These are phyloP conservation scores for Mycena metata DNA, from an alignment of 768 basidiomycete genomes.

Conservation along the genomic window DNA sequence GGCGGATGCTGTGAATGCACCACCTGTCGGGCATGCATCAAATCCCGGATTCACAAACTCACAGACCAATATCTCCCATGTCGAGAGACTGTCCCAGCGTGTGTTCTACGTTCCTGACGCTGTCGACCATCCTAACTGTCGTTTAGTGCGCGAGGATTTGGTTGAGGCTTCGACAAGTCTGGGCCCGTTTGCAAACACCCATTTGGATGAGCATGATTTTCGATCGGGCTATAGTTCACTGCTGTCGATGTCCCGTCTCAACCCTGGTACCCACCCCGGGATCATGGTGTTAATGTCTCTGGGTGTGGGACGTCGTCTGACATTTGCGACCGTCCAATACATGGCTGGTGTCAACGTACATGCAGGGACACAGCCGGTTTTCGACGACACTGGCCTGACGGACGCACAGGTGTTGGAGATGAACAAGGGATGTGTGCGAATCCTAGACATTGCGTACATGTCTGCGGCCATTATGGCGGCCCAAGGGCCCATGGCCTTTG, in stretches of 20 bases:
- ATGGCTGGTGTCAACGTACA: not conserved
- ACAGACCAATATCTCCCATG: no score
- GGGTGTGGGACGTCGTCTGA: not conserved
- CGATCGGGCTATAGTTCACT: not conserved
- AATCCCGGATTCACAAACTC: no score
- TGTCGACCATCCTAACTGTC: no score
- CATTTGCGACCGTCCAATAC: not conserved
- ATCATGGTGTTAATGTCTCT: not conserved
- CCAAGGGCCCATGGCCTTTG: not conserved
- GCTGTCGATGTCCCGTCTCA: not conserved
- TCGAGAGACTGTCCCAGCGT: no score
- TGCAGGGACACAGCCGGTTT: not conserved
- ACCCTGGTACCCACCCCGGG: not conserved
- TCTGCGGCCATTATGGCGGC: not conserved
- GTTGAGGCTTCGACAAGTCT: no score
- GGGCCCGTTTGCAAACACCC: not conserved
- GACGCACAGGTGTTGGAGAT: not conserved
- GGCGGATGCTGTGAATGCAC: no score
- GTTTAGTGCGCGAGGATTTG: no score
- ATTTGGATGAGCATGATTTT: not conserved
- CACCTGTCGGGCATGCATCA: no score
- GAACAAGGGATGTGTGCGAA: not conserved
- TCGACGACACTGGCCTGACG: no score
- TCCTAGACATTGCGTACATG: conserved; percentile 5
- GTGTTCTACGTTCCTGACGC: no score